Evolutionary conservation across 129 eudicot species (phyloP), one percentile per base, ranked within the genome.

Genomic region (Dittrichia graveolens): DNA sequence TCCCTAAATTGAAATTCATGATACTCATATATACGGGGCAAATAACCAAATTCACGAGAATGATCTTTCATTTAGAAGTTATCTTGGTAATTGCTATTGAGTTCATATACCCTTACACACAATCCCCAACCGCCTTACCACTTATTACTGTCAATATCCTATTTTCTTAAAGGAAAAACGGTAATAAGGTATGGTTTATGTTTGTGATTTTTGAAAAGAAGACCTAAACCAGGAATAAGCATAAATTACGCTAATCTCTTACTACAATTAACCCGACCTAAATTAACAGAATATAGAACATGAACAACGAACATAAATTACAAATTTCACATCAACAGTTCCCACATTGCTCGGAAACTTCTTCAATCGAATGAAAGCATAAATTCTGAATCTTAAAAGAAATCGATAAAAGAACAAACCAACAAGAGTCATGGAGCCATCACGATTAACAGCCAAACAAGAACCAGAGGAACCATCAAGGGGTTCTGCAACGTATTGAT

Each of bases 401-500:
- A 16, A 52, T 43, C 10, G 3, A 31, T 24, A 2, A 12, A 80
- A 39, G 41, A 24, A 52, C 79, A 45, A 58, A 91, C 92, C 90
- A 15, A 73, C 70, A 8, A 78, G 81, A 71, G 82, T 72, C 84
- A 86, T 76, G 16, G 89, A 80, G n/a, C 88, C 96, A 74, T 91
- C 96, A 46, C 87, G 85, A 71, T 95, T 86, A 77, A 88, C 70
- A 0, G 85, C 50, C 76, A 88, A 77, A 81, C 83, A 80, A 10
- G 90, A 77, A 67, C 87, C 85, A 14, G 87, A 70, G 15, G 89
- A 65, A 37, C 90, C 96, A 79, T 86, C 89, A 12, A 85, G 81
- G 6, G 97, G 93, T 72, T 91, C 97, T 11, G 83, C 78, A 18
- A 91, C 87, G 35, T 86, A 88, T 54, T 91, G 87, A 67, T 84